Evolutionary conservation across 2,329 filamentous ascomycete species (phyloP), one percentile per base, ranked within the genome.

Genomic region (Pestalotiopsis sp.): DNA sequence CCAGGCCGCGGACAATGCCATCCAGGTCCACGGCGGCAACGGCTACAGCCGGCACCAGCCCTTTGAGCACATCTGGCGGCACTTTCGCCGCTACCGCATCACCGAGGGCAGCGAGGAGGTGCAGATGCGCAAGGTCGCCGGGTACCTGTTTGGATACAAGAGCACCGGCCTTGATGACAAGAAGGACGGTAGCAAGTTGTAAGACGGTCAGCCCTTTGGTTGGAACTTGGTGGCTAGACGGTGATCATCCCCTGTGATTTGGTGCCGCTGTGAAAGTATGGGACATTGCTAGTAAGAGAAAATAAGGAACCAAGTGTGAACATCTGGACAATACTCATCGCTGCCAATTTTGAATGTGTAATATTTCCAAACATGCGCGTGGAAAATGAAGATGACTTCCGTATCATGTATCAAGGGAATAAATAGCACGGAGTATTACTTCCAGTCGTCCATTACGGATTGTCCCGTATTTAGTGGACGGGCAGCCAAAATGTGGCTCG

Each of bases 81-180:
- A 90, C 77, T 89, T 90, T 75, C 78, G 88, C 55, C 79, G 87
- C 26, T 90, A 90, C 72, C 78, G 88, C 44, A 91, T 90, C 70
- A 90, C 88, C 0, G 88, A 90, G 74, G 88, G 88, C 0, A 87
- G 86, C 66, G 88, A 90, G 74, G 88, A 90, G 79, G 88, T 90
- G 64, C 88, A 90, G 77, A 90, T 90, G 84, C 80, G 87, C n/a
- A 89, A 89, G 77, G 83, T 90, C 10, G 88, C 86, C 0, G 86
- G 84, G 10, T 88, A 85, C 76, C 70, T 89, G 57, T 76, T 76
- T 68, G 73, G 72, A 9, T 75, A 99, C 80, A 94, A 92, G 79
- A 86, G 84, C 78, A 92, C 92, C 2, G 92, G 89, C 52, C 86
- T 97, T 66, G 87, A 88, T 66, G 63, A 38, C 2, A 26, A 35